A percentile compares a stretch with the other conserved stretches of the same genome.
These are phyloP conservation scores for Prunus mira DNA, from an alignment of 306 rosid species.

Conservation along the genomic window DNA sequence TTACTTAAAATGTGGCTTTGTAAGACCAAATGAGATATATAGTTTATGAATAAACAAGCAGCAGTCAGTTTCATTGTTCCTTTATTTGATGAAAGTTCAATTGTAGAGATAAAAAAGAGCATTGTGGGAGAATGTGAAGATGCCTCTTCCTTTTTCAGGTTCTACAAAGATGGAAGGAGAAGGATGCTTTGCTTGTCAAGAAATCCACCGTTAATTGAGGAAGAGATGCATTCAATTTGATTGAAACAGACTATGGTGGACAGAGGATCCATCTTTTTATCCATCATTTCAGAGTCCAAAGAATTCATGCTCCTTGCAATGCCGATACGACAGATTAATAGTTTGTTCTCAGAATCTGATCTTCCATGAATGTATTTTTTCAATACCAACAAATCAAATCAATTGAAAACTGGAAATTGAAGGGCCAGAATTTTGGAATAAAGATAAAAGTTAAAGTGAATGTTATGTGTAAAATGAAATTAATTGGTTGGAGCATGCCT, in stretches of 20 bases:
- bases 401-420: neutral
- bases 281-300: neutral
- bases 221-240: neutral
- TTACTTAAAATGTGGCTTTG: neutral
- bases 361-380: neutral
- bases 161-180: constrained; percentile 22
- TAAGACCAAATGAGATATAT: neutral
- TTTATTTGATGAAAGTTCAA: constrained; percentile 7
- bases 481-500: neutral
- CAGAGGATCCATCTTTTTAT: neutral
- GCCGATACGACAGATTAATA: neutral
- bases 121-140: constrained; percentile 31
- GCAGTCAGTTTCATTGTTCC: constrained; percentile 21
- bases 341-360: neutral
- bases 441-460: neutral
- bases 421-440: neutral
- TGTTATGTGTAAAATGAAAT: neutral
- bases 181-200: constrained; percentile 53
- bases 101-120: constrained; percentile 17
- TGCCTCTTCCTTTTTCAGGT: constrained; percentile 22
- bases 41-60: constrained; percentile 1
- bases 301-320: neutral
- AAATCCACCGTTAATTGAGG: constrained; percentile 32
- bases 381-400: neutral
- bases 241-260: neutral